Conservation (phyloP, 768 basidiomycete species). For the Rhodotorula graminis region DNA sequence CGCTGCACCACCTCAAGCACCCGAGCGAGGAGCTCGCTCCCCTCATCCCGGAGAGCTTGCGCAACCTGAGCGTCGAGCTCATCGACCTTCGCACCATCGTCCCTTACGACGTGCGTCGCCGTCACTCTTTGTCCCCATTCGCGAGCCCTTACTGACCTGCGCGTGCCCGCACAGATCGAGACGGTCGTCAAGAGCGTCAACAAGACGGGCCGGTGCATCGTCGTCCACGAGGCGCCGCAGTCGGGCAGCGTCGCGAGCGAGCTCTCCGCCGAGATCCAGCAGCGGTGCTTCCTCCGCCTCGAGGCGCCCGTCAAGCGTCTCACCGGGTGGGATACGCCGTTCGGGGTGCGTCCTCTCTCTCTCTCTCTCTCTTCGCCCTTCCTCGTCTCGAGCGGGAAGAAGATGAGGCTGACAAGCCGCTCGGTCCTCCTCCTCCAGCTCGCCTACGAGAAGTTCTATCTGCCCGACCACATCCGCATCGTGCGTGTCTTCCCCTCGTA, state of each 20-base stretch:
- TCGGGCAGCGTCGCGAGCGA: constrained; percentile 85
- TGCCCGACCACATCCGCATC: constrained; percentile 78
- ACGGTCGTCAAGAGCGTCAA: constrained; percentile 75
- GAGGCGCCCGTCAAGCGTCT: constrained; percentile 82
- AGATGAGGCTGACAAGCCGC: constrained; percentile 5
- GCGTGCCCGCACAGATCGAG: constrained; percentile 57
- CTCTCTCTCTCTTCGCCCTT: no score
- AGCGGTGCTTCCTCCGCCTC: constrained; percentile 78
- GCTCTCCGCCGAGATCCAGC: constrained; percentile 84
- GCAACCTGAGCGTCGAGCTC: constrained; percentile 59
- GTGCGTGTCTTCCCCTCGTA: constrained; percentile 12
- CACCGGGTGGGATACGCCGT: constrained; percentile 72
- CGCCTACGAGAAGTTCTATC: constrained; percentile 85
- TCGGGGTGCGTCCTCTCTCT: constrained; percentile 55
- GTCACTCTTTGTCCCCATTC: neutral
- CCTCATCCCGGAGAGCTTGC: constrained; percentile 58
- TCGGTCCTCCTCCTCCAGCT: constrained; percentile 54
- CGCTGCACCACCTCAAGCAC: constrained; percentile 64
- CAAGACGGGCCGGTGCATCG: constrained; percentile 74
- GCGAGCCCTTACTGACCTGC: no score
- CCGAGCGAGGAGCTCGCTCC: constrained; percentile 62
- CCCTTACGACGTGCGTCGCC: constrained; percentile 63
- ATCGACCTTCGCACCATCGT: constrained; percentile 85
- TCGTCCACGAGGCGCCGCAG: constrained; percentile 87
- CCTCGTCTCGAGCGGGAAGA: constrained; percentile 6